Evolutionary conservation across 352 stramenopile species (phyloP), one percentile per base, ranked within the genome.

Genomic region (Blastocystis sp.): DNA sequence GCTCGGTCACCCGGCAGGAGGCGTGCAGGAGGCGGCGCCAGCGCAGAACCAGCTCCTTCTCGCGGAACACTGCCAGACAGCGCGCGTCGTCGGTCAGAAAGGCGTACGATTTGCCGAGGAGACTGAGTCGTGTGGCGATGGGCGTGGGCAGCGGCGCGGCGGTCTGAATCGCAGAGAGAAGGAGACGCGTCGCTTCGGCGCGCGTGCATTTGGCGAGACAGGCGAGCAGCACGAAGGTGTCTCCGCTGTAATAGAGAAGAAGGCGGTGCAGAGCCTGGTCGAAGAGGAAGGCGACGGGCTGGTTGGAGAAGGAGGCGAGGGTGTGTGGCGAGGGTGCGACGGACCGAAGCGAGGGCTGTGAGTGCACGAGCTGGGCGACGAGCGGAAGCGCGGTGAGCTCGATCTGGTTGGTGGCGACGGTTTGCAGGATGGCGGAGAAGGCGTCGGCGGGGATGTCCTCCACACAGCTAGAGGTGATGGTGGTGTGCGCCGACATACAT

Each of bases 311-410:
- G 10, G 69, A 60, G 19, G 43, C 19, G 21, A 43, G 59, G 59
- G 34, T 34, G 24, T 62, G 61, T 21, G 21, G 21, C 40, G 24
- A 21, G 34, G 62, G 62, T 17, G 62, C 62, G 21, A 69, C 62
- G 34, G 21, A 62, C 21, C 43, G 57, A 42, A 79, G 40, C 11
- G 34, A 61, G 24, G 69, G 69, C n/a, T 79, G 69, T 11, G n/a
- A 34, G 17, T 45, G 45, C 28, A 79, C 43, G 40, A 79, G 4
- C 14, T 24, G 45, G 42, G 7, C 11, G 28, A 79, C 61, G 14
- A 79, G 48, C 7, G 69, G 69, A 63, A 79, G 45, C 40, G 57
- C 19, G 17, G 69, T 79, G 9, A 79, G 40, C 61, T 79, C 69
- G 57, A 79, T 62, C 40, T 79, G 69, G 17, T 79, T 34, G 0